Conservation (phyloP, 495 filamentous ascomycete genomes). For the Aspergillus leporis region DNA sequence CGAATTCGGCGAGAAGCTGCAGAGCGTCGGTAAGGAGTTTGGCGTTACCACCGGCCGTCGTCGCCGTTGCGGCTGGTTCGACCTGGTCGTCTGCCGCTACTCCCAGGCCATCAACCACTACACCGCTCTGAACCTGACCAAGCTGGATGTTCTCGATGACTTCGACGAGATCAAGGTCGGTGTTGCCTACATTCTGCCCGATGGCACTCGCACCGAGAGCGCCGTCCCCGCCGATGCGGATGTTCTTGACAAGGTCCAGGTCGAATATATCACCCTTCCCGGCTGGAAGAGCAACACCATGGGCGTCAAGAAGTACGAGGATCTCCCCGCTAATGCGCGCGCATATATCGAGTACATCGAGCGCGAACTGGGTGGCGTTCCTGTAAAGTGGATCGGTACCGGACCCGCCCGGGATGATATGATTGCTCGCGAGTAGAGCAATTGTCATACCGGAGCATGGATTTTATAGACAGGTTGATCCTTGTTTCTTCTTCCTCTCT, state of each 20-base stretch:
- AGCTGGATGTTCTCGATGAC: slow-evolving; percentile 83
- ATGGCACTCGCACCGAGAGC: slow-evolving; percentile 52
- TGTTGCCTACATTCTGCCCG: slow-evolving; percentile 62
- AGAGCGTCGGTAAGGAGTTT: slow-evolving; percentile 63
- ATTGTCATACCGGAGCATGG: background rate
- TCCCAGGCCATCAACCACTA: slow-evolving; percentile 71
- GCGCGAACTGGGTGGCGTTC: slow-evolving; percentile 65
- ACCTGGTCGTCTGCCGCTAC: slow-evolving; percentile 84
- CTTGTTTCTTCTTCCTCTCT: background rate
- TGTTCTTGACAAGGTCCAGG: slow-evolving; percentile 57
- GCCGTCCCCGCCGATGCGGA: slow-evolving; percentile 71
- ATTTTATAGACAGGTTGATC: background rate
- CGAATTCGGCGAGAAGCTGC: slow-evolving; percentile 62
- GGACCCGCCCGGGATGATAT: slow-evolving; percentile 72
- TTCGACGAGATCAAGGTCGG: slow-evolving; percentile 81
- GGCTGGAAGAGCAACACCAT: slow-evolving; percentile 79
- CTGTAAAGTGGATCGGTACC: slow-evolving; percentile 75
- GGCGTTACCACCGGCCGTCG: slow-evolving; percentile 83
- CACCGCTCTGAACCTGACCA: slow-evolving; percentile 80
- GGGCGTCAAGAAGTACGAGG: slow-evolving; percentile 57
- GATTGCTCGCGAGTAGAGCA: slow-evolving; percentile 51
- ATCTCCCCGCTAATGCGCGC: slow-evolving; percentile 72
- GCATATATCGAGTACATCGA: slow-evolving; percentile 80
- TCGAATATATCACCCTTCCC: slow-evolving; percentile 69
- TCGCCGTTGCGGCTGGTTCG: slow-evolving; percentile 87